These are phyloP conservation scores for Phialemonium atrogriseum DNA, from an alignment of 2,329 filamentous ascomycete genomes.

Conservation along the genomic window DNA sequence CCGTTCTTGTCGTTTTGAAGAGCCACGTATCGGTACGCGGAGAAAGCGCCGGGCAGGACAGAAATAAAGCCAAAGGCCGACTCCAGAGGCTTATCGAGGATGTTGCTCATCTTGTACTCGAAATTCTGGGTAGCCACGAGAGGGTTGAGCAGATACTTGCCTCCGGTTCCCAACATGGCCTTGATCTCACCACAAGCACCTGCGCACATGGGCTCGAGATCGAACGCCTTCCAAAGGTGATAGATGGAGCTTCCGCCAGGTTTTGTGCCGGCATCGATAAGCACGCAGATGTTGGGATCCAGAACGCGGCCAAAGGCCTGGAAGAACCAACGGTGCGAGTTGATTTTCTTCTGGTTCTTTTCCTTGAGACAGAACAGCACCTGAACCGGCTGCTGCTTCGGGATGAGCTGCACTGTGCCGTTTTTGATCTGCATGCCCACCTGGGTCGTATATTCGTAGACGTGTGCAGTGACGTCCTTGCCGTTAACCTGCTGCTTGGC, in stretches of 20 bases:
- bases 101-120: slow-evolving; percentile 99
- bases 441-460: slow-evolving; percentile 91
- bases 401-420: slow-evolving; percentile 74
- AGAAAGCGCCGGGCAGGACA: slow-evolving; percentile 93
- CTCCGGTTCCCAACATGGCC: slow-evolving; percentile 80
- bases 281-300: slow-evolving; percentile 92
- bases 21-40: slow-evolving; percentile 91
- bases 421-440: slow-evolving; percentile 86
- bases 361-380: slow-evolving; percentile 98
- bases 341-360: slow-evolving; percentile 99
- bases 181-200: slow-evolving; percentile 99
- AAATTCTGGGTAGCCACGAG: slow-evolving; percentile 96
- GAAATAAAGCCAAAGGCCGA: slow-evolving; percentile 97
- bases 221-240: slow-evolving; percentile 97
- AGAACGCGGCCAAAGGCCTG: slow-evolving; percentile 88
- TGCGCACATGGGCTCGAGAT: slow-evolving; percentile 93
- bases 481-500: slow-evolving; percentile 96
- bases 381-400: slow-evolving; percentile 84
- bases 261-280: slow-evolving; percentile 92
- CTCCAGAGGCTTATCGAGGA: slow-evolving; percentile 93
- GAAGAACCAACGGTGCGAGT: slow-evolving; percentile 99
- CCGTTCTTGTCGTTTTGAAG: slow-evolving; percentile 95
- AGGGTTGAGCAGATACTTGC: slow-evolving; percentile 85
- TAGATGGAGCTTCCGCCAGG: slow-evolving; percentile 94
- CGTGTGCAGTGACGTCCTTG: slow-evolving; percentile 93